A percentile compares a stretch with the other conserved stretches of the same genome.
Evolutionary conservation across 768 basidiomycete genomes (phyloP).

Genomic region (Rhizopogon vesiculosus): DNA sequence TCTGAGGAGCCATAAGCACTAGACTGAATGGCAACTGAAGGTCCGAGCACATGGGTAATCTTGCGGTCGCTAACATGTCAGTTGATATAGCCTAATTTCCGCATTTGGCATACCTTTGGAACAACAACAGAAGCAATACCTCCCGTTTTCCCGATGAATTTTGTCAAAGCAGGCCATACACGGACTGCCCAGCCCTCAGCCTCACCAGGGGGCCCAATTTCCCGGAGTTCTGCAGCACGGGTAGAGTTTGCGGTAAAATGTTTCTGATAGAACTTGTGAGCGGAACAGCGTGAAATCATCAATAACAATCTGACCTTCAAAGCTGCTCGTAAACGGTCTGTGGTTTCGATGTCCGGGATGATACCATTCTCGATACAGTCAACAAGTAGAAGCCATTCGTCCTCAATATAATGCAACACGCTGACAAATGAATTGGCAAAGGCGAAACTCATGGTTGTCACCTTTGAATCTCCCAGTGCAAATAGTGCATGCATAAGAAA

Average conservation of each 20-base stretch:
- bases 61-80: not conserved
- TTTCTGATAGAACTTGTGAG: constrained; percentile 2
- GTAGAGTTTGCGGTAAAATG: constrained; percentile 8
- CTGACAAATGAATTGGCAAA: constrained; percentile 9
- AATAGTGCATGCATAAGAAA: too few relatives aligned
- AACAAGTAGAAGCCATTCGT: constrained; percentile 14
- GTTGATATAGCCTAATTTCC: not conserved
- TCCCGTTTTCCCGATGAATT: constrained; percentile 2
- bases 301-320: constrained; percentile 6
- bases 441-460: not conserved
- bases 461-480: not conserved
- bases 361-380: constrained; percentile 10
- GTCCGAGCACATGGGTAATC: constrained; percentile 3
- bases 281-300: not conserved
- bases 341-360: constrained; percentile 11
- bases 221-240: constrained; percentile 14
- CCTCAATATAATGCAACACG: constrained; percentile 11
- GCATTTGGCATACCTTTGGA: not conserved
- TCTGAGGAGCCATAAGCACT: constrained; percentile 3
- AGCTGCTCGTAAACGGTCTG: constrained; percentile 7
- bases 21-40: not conserved
- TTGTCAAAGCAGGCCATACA: constrained; percentile 4
- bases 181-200: not conserved
- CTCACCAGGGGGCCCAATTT: constrained; percentile 1
- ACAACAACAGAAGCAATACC: constrained; percentile 1